A percentile compares a stretch with the other conserved stretches of the same genome.
Conservation (phyloP, 2,329 filamentous ascomycete species). For the Penicillium frequentans region DNA sequence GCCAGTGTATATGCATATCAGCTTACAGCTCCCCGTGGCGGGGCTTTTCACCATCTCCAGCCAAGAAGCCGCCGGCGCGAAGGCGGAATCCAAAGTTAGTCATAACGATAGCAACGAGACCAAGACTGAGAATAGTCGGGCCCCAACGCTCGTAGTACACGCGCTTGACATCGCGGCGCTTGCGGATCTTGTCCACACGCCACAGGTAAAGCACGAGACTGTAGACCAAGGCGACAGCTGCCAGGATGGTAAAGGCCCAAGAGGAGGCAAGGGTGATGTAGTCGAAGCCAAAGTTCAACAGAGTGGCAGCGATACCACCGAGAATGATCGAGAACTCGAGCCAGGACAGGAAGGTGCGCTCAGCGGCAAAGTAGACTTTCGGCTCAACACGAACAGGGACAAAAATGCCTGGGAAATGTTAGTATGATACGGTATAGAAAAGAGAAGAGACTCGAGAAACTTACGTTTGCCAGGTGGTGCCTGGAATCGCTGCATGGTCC, state of each 20-base stretch:
- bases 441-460: constrained; percentile 9
- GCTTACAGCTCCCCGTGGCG: constrained; percentile 2
- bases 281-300: constrained; percentile 74
- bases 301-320: constrained; percentile 77
- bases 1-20: background rate
- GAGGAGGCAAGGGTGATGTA: constrained; percentile 66
- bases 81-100: constrained; percentile 80
- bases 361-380: constrained; percentile 95
- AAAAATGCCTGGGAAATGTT: constrained; percentile 68
- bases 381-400: constrained; percentile 95
- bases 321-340: constrained; percentile 97
- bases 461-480: constrained; percentile 57
- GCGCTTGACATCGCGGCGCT: constrained; percentile 72
- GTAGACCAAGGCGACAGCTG: constrained; percentile 76
- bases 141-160: constrained; percentile 87
- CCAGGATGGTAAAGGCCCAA: constrained; percentile 78
- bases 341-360: constrained; percentile 95
- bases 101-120: constrained; percentile 71
- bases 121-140: constrained; percentile 71
- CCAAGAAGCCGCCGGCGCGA: constrained; percentile 47
- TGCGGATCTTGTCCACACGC: constrained; percentile 80
- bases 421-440: background rate
- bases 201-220: constrained; percentile 82
- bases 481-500: constrained; percentile 57
- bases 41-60: background rate